Conservation (phyloP, 1,284 basidiomycete genomes). For the Calocybe gambosa region DNA sequence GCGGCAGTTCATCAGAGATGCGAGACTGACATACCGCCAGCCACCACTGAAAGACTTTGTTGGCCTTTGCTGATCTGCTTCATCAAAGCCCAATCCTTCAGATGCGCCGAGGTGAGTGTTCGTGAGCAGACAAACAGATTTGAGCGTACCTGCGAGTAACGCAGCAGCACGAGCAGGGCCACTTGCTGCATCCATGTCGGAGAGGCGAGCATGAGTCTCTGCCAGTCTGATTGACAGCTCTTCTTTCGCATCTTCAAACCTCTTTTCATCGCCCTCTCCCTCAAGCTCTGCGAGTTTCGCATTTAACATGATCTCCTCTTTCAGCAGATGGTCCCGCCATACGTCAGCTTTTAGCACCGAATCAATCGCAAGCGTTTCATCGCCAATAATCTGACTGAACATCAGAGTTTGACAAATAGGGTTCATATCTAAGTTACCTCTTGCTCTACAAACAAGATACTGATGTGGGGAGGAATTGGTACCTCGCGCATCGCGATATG, state of each 20-base stretch:
- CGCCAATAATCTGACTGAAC: slow-evolving; percentile 68
- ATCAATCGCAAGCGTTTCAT: slow-evolving; percentile 88
- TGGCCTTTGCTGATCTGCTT: slow-evolving; percentile 77
- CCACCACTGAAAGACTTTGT: slow-evolving; percentile 95
- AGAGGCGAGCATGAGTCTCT: slow-evolving; percentile 85
- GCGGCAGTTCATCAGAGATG: not conserved
- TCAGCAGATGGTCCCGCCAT: slow-evolving; percentile 87
- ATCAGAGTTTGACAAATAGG: slow-evolving; percentile 2
- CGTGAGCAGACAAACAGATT: not conserved
- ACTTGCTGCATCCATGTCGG: slow-evolving; percentile 98
- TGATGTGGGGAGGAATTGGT: slow-evolving; percentile 89
- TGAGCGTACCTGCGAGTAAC: slow-evolving; percentile 69
- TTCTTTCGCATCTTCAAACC: slow-evolving; percentile 78
- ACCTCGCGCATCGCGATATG: slow-evolving; percentile 96
- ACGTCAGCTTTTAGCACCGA: slow-evolving; percentile 96
- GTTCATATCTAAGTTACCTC: slow-evolving; percentile 73
- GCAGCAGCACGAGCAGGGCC: slow-evolving; percentile 91
- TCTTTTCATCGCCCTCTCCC: slow-evolving; percentile 65
- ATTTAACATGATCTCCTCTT: slow-evolving; percentile 77
- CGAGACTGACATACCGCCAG: slow-evolving; percentile 61
- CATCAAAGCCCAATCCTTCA: slow-evolving; percentile 82
- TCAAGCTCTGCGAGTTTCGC: slow-evolving; percentile 70
- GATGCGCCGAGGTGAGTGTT: slow-evolving; percentile 1
- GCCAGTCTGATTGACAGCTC: slow-evolving; percentile 83
- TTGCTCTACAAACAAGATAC: slow-evolving; percentile 97